Evolutionary conservation across 805 yeast species (phyloP).

Genomic region (Barnettozyma sucrosica): DNA sequence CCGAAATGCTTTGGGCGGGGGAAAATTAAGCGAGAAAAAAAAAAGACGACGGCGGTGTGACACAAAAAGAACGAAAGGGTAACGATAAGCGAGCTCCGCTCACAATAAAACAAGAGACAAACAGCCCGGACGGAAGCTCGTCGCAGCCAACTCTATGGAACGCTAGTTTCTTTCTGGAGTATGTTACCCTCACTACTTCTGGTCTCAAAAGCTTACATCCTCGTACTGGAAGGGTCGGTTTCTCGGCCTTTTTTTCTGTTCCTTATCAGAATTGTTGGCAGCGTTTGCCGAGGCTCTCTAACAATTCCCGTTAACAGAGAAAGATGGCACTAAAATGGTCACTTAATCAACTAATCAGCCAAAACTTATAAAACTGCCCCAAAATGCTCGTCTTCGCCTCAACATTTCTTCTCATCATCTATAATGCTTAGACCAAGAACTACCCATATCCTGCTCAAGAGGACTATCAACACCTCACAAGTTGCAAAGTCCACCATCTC

Average conservation of each 20-base stretch:
- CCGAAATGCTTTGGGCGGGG: background rate
- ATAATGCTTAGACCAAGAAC: constrained; percentile 3
- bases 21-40: background rate
- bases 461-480: constrained; percentile 19
- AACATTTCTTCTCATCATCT: background rate
- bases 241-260: background rate
- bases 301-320: constrained; percentile 1
- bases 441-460: constrained; percentile 4
- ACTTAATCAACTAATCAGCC: background rate
- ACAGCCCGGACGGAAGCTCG: too few relatives aligned
- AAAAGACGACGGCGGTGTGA: background rate
- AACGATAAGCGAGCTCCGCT: background rate
- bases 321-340: background rate
- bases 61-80: background rate
- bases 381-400: background rate
- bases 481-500: constrained; percentile 6
- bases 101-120: too few relatives aligned
- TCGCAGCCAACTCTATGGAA: too few relatives aligned
- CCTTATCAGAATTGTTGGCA: background rate
- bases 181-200: too few relatives aligned
- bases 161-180: too few relatives aligned
- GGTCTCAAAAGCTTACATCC: too few relatives aligned
- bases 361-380: too few relatives aligned
- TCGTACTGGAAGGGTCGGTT: background rate
- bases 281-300: constrained; percentile 8